Base-by-base conservation (phyloP, 2,329 filamentous ascomycete genomes). In the Fusarium tricinctum region DNA sequence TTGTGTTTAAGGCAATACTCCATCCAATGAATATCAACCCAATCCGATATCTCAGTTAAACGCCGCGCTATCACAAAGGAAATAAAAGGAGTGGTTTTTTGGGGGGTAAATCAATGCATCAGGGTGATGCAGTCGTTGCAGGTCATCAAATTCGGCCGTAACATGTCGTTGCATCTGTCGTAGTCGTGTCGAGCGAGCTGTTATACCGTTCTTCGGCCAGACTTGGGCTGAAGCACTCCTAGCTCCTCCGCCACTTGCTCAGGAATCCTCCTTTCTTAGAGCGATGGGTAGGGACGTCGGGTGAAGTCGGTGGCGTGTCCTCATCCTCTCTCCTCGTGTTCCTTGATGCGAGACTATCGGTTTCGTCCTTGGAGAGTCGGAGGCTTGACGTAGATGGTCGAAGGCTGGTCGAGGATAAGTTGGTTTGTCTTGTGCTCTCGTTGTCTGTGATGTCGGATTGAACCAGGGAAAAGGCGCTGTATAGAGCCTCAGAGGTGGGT, bases 291-390 rank as follows among this genome's bases (percentile, higher is more conserved):
- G 70, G 64, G 26, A 76, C 68, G 15, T 79, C 78, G 2, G 78
- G 78, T 20, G 78, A 80, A 8, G 77, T 79, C 1, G 78, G 78
- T 12, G 78, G 78, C 17, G 78, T 79, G 13, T 79, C 77, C 12
- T 77, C 77, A 3, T 78, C 76, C 46, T 68, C 67, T 39, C 62
- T 68, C 58, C 63, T 69, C 26, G 72, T 73, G 26, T 60, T 69
- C 50, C 66, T 63, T 9, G 74, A 76, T 22, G 56, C 63, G 30
- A 81, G 67, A 58, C 82, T 84, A 63, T 82, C 80, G 33, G 75
- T 72, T 23, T 74, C 78, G 46, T 82, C 80, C 58, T 78, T 83
- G 42, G 77, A 79, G 23, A 74, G 66, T 15, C 71, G 74, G 23
- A 77, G 67, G 50, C 76, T 78, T 6, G 71, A 72, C 39, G 69